These are phyloP conservation scores for Aspergillus fructus DNA, from an alignment of 2,329 filamentous ascomycete genomes.

Conservation along the genomic window DNA sequence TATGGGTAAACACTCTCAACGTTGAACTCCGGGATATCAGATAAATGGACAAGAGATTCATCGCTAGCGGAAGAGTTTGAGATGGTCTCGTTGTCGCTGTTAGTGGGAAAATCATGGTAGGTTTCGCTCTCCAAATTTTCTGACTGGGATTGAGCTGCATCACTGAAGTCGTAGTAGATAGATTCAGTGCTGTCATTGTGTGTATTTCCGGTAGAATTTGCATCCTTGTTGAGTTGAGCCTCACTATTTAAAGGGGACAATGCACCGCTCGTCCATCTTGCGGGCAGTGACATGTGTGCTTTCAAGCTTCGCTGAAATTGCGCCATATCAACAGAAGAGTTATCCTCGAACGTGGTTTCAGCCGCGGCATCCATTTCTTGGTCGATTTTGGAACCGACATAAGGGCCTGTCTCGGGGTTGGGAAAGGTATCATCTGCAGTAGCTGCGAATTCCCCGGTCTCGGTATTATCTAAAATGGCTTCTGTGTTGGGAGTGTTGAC, in stretches of 20 bases:
- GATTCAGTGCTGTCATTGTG: not conserved
- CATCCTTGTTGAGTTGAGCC: not conserved
- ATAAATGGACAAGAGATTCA: not conserved
- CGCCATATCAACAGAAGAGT: not conserved
- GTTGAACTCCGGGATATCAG: not conserved
- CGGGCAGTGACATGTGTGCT: not conserved
- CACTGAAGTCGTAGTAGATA: constrained; percentile 13
- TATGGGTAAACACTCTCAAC: constrained; percentile 1
- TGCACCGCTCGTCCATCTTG: not conserved
- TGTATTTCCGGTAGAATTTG: not conserved
- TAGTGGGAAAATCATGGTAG: not conserved
- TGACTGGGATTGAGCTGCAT: not conserved
- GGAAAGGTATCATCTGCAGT: not conserved
- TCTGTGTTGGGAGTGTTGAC: not conserved
- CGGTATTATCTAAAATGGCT: not conserved
- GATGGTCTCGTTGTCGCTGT: not conserved
- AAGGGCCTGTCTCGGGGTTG: not conserved
- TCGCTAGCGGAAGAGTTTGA: not conserved
- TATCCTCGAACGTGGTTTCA: not conserved
- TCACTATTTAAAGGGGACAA: not conserved
- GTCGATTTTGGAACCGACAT: not conserved
- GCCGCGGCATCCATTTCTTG: not conserved
- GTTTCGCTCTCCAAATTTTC: not conserved
- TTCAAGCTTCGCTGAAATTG: too few relatives aligned
- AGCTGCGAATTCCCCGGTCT: not conserved